A percentile compares a stretch with the other conserved stretches of the same genome.
phyloP scores from a whole-genome alignment of 2,329 filamentous ascomycete genomes.

The Talaromyces rugulosus region DNA sequence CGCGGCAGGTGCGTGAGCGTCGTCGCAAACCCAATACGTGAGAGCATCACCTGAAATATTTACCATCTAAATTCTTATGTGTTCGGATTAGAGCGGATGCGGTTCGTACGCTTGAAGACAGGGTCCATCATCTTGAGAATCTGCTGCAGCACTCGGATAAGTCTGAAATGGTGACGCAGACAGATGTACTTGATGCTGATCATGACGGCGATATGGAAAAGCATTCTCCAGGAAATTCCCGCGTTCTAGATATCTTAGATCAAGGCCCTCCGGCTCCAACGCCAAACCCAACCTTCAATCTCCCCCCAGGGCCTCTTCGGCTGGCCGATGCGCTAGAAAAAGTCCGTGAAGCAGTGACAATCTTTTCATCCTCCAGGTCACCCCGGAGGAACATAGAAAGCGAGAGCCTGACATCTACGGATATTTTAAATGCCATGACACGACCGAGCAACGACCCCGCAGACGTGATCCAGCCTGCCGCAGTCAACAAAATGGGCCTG shows the following conservation, averaged over 20 bases:
- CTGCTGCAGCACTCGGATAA: not conserved
- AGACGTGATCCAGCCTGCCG: not conserved
- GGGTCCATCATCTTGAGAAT: slow-evolving; percentile 3
- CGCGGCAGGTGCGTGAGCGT: not conserved
- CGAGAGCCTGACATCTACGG: not conserved
- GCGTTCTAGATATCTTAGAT: too few species aligned
- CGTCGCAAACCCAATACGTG: not conserved
- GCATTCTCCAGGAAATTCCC: too few species aligned
- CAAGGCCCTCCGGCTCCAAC: not conserved
- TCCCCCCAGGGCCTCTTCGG: not conserved
- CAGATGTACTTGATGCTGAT: not conserved
- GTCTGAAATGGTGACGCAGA: too few species aligned
- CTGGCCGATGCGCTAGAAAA: not conserved
- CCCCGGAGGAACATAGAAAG: not conserved
- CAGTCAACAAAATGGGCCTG: not conserved
- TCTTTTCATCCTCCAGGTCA: not conserved
- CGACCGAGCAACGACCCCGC: not conserved
- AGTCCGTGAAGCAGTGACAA: not conserved
- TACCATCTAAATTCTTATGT: not conserved
- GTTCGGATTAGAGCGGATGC: not conserved
- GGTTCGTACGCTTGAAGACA: not conserved
- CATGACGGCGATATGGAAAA: not conserved
- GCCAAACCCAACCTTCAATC: not conserved
- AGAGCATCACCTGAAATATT: not conserved
- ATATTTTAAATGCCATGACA: slow-evolving; percentile 4